phyloP scores from a whole-genome alignment of 345 rosid genomes.

The Clarkia xantiana region DNA sequence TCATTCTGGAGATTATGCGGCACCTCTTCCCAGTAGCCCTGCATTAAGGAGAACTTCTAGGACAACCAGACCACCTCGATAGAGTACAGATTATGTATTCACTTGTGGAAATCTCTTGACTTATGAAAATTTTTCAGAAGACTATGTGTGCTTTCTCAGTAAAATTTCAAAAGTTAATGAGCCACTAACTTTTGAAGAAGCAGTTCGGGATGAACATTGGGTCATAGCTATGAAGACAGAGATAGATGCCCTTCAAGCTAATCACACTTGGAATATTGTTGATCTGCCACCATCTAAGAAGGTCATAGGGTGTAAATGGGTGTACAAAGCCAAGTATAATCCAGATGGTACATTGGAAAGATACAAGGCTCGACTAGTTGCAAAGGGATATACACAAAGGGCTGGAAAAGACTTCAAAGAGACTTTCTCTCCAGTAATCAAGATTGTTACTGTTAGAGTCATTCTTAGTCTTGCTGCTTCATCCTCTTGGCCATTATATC shows the following conservation, averaged over 20 bases:
- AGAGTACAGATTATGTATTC: too few relatives aligned
- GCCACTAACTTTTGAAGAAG: too few relatives aligned
- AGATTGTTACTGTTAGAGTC: not conserved
- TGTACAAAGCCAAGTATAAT: not conserved
- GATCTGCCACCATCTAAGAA: not conserved
- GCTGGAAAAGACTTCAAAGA: not conserved
- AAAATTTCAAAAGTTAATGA: too few relatives aligned
- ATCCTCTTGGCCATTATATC: not conserved
- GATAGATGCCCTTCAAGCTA: not conserved
- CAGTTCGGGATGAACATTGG: not conserved
- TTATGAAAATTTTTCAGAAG: too few relatives aligned
- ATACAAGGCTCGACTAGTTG: conserved; percentile 1
- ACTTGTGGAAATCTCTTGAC: too few relatives aligned
- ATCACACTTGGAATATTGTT: not conserved
- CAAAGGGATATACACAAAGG: not conserved
- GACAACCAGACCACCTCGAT: too few relatives aligned
- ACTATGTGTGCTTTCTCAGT: too few relatives aligned
- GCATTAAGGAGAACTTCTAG: too few relatives aligned
- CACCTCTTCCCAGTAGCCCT: too few relatives aligned
- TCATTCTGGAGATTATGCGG: too few relatives aligned
- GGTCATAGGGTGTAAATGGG: not conserved
- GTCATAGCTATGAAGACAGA: not conserved
- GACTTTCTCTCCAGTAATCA: not conserved
- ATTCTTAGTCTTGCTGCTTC: not conserved
- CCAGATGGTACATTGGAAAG: not conserved